Evolutionary conservation across 306 rosid genomes (phyloP).

Genomic region (Ochetophila trinervis): DNA sequence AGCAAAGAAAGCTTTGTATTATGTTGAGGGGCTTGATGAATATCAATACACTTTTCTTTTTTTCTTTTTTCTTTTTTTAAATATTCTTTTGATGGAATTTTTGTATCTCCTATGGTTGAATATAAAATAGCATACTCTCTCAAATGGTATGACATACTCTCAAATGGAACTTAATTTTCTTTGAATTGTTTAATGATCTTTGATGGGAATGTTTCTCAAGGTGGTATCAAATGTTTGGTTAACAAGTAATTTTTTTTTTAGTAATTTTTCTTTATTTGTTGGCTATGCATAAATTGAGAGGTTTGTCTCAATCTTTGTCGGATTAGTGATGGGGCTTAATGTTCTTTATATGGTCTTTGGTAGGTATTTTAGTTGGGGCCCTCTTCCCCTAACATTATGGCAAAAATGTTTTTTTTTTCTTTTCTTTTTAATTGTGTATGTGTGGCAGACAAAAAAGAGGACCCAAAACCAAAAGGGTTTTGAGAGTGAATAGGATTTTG

Average conservation of each 20-base stretch:
- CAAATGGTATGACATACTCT: no score
- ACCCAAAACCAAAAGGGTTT: conserved; percentile 3
- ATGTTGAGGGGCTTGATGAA: conserved; percentile 13
- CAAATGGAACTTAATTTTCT: no score
- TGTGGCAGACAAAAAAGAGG: conserved; percentile 43
- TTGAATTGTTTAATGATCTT: background rate
- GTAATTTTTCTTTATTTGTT: background rate
- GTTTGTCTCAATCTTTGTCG: conserved; percentile 23
- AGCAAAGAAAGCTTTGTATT: conserved; percentile 31
- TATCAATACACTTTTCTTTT: background rate
- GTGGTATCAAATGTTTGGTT: background rate
- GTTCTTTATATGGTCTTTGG: conserved; percentile 16
- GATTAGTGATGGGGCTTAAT: conserved; percentile 17
- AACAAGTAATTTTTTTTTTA: conserved; percentile 4
- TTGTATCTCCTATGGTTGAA: conserved; percentile 5
- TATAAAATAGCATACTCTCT: background rate
- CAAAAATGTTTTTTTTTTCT: conserved; percentile 30
- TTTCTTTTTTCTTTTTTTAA: background rate
- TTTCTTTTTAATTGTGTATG: background rate
- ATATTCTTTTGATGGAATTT: conserved; percentile 18
- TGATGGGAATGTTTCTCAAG: conserved; percentile 20
- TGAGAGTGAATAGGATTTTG: conserved; percentile 4
- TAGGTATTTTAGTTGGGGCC: conserved; percentile 34
- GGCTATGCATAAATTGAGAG: conserved; percentile 15
- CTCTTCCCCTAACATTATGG: conserved; percentile 30